phyloP scores from a whole-genome alignment of 192 early-diverging fungal species.

The Globomyces pollinis-pini region DNA sequence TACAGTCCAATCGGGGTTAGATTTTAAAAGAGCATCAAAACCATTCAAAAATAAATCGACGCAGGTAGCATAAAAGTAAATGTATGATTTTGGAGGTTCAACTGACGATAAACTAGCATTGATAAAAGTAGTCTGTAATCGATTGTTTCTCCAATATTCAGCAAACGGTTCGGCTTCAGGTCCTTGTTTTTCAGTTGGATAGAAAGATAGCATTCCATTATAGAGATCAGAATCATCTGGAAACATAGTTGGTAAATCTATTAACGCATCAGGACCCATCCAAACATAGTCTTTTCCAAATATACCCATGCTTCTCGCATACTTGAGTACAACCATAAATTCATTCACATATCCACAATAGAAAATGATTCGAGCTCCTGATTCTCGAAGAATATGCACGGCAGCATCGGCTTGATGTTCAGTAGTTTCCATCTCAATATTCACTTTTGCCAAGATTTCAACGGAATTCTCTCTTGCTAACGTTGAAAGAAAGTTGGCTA shows the following conservation, averaged over 20 bases:
- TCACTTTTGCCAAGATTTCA: neutral
- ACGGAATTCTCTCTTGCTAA: neutral
- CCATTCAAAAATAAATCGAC: conserved; percentile 1
- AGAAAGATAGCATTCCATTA: neutral
- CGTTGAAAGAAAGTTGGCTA: neutral
- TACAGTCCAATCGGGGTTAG: neutral
- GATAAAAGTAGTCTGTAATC: neutral
- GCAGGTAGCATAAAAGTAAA: neutral
- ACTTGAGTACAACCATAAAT: neutral
- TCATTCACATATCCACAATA: conserved; percentile 1
- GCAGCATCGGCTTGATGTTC: neutral
- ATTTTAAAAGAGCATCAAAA: neutral
- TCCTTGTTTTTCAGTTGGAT: neutral
- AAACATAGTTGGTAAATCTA: too few species aligned
- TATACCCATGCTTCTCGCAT: neutral
- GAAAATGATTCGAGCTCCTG: conserved; percentile 3
- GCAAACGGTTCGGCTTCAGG: neutral
- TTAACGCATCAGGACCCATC: neutral
- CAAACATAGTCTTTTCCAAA: conserved; percentile 4
- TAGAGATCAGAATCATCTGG: too few species aligned
- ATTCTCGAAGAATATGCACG: neutral
- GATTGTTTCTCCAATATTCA: conserved; percentile 7
- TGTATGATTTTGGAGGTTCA: neutral
- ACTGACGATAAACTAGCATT: neutral
- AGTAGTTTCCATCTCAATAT: neutral